Conservation (phyloP, 176 grass and related monocot species). For the Phragmites australis region DNA sequence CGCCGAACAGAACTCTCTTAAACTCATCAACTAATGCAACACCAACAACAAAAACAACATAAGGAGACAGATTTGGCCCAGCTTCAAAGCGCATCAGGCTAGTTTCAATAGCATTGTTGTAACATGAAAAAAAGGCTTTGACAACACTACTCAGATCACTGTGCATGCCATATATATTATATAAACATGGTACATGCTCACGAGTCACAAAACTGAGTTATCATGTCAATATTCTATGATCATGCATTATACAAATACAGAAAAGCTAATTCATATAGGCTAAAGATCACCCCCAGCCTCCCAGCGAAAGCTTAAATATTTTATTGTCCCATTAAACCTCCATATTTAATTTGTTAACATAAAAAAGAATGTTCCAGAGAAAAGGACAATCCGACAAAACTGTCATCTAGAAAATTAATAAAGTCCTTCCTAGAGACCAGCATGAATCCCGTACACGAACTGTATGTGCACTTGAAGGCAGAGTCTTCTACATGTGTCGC, state of each 20-base stretch:
- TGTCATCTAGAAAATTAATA: not conserved
- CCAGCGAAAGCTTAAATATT: not conserved
- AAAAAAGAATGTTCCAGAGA: not conserved
- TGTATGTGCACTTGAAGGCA: not conserved
- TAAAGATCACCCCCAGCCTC: not conserved
- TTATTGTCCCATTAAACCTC: not conserved
- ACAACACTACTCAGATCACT: not conserved
- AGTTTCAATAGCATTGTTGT: not conserved
- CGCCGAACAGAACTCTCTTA: not conserved
- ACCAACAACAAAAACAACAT: not conserved
- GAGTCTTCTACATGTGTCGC: too few species aligned
- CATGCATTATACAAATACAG: not conserved
- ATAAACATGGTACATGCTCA: not conserved
- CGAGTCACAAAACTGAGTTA: not conserved
- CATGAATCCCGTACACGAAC: not conserved
- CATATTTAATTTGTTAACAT: not conserved
- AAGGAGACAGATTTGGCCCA: not conserved
- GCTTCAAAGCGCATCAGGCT: not conserved
- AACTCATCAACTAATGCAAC: not conserved
- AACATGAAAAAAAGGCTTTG: not conserved
- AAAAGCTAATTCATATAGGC: conserved; percentile 8
- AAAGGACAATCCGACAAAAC: not conserved
- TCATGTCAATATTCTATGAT: not conserved
- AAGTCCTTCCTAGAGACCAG: not conserved
- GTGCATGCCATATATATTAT: not conserved